These are phyloP conservation scores for Phytophthora ohioensis DNA, from an alignment of 352 stramenopile species.

Conservation along the genomic window DNA sequence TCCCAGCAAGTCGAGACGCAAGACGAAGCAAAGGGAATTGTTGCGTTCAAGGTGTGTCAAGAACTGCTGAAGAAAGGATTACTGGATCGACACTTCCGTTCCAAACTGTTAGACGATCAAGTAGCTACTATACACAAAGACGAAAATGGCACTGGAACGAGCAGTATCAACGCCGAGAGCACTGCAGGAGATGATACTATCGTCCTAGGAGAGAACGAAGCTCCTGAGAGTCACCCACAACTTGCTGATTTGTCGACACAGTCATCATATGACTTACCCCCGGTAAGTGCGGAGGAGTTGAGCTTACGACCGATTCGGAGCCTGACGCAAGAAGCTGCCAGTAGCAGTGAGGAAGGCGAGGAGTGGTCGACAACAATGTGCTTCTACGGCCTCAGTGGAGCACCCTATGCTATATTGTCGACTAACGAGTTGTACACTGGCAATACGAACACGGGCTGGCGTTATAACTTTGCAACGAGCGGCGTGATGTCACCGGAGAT, in stretches of 20 bases:
- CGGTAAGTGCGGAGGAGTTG: constrained; percentile 77
- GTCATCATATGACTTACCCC: constrained; percentile 86
- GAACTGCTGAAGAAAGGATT: constrained; percentile 75
- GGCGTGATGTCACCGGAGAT: constrained; percentile 75
- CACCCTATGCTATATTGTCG: constrained; percentile 78
- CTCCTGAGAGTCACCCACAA: constrained; percentile 25
- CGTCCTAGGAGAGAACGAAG: constrained; percentile 42
- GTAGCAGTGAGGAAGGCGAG: constrained; percentile 39
- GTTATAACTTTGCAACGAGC: constrained; percentile 85
- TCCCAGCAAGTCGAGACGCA: constrained; percentile 72
- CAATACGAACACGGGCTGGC: constrained; percentile 82
- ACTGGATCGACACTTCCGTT: constrained; percentile 77
- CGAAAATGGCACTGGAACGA: constrained; percentile 10
- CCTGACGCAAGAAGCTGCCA: constrained; percentile 37
- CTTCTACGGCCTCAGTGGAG: constrained; percentile 77
- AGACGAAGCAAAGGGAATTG: constrained; percentile 80
- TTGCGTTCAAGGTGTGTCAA: constrained; percentile 83
- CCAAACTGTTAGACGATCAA: constrained; percentile 69
- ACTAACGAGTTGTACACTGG: constrained; percentile 85
- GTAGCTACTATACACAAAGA: constrained; percentile 47
- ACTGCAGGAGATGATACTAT: constrained; percentile 42
- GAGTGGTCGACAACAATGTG: constrained; percentile 70
- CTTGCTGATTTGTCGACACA: constrained; percentile 81
- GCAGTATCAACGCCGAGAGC: constrained; percentile 6
- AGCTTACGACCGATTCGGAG: constrained; percentile 74